phyloP scores from a whole-genome alignment of 139 green algal species.

The Chlorella sp. region DNA sequence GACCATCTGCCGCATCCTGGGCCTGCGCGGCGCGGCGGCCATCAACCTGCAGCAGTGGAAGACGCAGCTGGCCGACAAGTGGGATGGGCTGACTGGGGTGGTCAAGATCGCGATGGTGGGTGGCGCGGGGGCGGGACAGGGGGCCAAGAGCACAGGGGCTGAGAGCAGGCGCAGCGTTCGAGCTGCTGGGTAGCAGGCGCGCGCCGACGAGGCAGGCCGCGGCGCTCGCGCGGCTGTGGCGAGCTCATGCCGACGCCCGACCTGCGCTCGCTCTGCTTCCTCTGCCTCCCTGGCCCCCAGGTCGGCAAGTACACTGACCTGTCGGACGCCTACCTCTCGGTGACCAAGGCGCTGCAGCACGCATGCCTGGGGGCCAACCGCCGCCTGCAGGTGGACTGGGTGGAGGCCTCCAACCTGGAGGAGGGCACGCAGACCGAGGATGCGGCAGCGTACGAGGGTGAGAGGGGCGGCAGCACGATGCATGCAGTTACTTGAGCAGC shows the following conservation, averaged over 20 bases:
- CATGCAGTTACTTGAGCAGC: too few species aligned
- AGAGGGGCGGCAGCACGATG: conserved; percentile 16
- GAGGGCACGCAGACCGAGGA: conserved; percentile 47
- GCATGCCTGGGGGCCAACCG: conserved; percentile 86
- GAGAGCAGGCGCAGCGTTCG: neutral
- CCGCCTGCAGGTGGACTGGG: conserved; percentile 90
- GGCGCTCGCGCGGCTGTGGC: too few species aligned
- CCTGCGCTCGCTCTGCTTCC: too few species aligned
- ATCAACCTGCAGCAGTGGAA: conserved; percentile 77
- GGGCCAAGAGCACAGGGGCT: neutral
- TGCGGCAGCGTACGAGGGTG: conserved; percentile 50
- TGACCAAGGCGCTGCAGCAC: conserved; percentile 98
- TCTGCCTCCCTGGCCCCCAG: too few species aligned
- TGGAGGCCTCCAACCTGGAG: conserved; percentile 93
- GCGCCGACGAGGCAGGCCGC: too few species aligned
- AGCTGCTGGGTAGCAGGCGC: too few species aligned
- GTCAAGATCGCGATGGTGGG: neutral
- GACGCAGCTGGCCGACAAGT: conserved; percentile 75
- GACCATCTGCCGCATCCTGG: conserved; percentile 76
- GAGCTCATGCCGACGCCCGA: too few species aligned
- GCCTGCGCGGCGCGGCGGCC: conserved; percentile 46
- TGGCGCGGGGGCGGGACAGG: neutral
- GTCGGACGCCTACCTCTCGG: conserved; percentile 93
- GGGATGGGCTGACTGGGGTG: conserved; percentile 62
- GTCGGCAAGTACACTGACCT: conserved; percentile 98